Evolutionary conservation across 2,329 filamentous ascomycete genomes (phyloP), one percentile per base, ranked within the genome.

Genomic region (Cytospora chrysosperma): DNA sequence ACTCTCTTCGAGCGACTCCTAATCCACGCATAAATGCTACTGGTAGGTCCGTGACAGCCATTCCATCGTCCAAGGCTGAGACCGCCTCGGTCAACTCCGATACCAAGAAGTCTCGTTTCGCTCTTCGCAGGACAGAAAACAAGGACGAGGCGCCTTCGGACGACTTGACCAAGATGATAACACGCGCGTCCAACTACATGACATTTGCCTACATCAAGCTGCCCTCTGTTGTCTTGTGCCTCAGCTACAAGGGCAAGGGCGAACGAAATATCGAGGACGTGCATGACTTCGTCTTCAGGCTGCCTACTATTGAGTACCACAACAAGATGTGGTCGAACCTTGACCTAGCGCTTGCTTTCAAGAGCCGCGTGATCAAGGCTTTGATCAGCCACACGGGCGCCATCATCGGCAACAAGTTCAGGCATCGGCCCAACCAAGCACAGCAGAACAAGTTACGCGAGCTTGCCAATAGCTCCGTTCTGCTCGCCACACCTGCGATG

Each of bases 291-390:
- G 95, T 99, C 56, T 99, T 99, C 84, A 88, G 92, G 37, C 86
- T 99, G 77, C 95, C 95, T 4, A 90, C 91, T 2, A 88, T 99
- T 54, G 95, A 99, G 75, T 98, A 97, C 79, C 88, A 92, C 67
- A 99, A 99, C 82, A 99, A 99, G 81, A 98, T 93, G 10, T 99
- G 95, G 95, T 97, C 93, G 8, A 99, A 98, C 74, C 84, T 99
- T 8, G 95, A 99, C 72, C 85, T 99, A 12, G 93, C 94, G 0
- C 82, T 98, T 55, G 90, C 93, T 17, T 83, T 99, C 60, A 98
- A 99, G 79, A 96, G 93, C 73, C 93, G 96, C 54, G 91, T 98
- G 63, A 92, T 97, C 73, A 91, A 93, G 72, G 94, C 95, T 0
- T 83, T 99, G 53, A 96, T 99, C 71, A 95, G 92, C 1, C 95